A percentile compares a stretch with the other conserved stretches of the same genome.
Evolutionary conservation across 2,329 filamentous ascomycete genomes (phyloP).

Genomic region (Metarhizium robertsii): DNA sequence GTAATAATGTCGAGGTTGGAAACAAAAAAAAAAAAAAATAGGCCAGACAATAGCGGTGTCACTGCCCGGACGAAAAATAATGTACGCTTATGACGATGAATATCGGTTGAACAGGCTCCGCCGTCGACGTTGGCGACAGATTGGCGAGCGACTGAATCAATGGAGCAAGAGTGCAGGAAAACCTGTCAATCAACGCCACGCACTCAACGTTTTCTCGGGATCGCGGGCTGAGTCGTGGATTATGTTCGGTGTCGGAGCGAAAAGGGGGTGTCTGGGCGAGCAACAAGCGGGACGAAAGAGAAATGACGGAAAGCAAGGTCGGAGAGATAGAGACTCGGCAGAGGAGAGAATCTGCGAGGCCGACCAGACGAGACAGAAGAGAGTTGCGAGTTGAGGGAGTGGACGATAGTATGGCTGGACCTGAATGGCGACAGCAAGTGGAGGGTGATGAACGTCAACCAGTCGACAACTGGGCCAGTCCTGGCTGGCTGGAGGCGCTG

Average conservation of each 20-base stretch:
- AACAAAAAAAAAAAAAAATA: not conserved
- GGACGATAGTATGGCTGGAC: not conserved
- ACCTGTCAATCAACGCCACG: not conserved
- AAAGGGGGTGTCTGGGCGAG: not conserved
- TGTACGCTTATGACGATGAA: not conserved
- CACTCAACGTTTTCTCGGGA: not conserved
- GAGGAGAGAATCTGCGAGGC: not conserved
- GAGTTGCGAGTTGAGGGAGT: not conserved
- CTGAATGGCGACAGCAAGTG: constrained; percentile 1
- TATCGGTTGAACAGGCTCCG: not conserved
- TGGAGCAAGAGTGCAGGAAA: not conserved
- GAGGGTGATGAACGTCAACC: not conserved
- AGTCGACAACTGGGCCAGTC: not conserved
- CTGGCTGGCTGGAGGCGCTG: not conserved
- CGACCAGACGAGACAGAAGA: not conserved
- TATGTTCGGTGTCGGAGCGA: not conserved
- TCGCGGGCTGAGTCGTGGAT: not conserved
- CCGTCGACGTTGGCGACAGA: not conserved
- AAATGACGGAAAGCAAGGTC: not conserved
- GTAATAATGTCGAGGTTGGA: not conserved
- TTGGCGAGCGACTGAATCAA: not conserved
- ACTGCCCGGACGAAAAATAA: not conserved
- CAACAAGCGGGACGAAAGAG: not conserved
- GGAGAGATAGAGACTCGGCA: not conserved
- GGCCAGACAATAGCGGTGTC: not conserved